These are phyloP conservation scores for Lantana camara DNA, from an alignment of 257 asterid genomes.

Conservation along the genomic window DNA sequence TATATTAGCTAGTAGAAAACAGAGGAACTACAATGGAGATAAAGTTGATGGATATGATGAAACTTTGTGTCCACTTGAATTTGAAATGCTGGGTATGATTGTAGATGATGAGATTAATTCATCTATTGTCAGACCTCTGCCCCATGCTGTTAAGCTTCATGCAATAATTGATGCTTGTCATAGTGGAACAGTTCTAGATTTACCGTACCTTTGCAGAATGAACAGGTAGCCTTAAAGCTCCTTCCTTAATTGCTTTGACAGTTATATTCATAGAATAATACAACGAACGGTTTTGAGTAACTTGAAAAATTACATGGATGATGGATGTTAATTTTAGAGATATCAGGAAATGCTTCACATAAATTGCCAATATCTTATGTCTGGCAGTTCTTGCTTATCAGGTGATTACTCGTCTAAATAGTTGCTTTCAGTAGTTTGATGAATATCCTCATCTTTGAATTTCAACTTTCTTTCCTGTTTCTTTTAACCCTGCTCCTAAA, in stretches of 20 bases:
- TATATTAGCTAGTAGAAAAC: constrained; percentile 89
- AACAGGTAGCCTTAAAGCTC: constrained; percentile 48
- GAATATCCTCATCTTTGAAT: too few species aligned
- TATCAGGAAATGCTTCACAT: too few species aligned
- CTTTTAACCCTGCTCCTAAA: too few species aligned
- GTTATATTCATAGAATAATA: constrained; percentile 6
- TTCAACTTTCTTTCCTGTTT: too few species aligned
- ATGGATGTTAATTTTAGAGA: constrained; percentile 15
- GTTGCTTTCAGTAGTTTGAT: too few species aligned
- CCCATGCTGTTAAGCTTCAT: constrained; percentile 90
- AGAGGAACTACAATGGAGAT: constrained; percentile 82
- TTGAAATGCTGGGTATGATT: constrained; percentile 94
- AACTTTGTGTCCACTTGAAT: constrained; percentile 92
- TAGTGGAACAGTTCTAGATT: constrained; percentile 90
- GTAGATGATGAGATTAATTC: constrained; percentile 95
- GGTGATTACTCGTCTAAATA: too few species aligned
- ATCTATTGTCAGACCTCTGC: constrained; percentile 80
- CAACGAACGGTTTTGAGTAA: constrained; percentile 6
- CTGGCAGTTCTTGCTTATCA: too few species aligned
- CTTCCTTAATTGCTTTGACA: constrained; percentile 5
- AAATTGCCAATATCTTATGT: too few species aligned
- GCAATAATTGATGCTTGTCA: constrained; percentile 92
- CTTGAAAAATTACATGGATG: neutral
- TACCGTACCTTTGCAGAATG: constrained; percentile 91
- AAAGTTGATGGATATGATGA: constrained; percentile 97